Conservation (phyloP, 306 rosid species). For the Prosopis cineraria region DNA sequence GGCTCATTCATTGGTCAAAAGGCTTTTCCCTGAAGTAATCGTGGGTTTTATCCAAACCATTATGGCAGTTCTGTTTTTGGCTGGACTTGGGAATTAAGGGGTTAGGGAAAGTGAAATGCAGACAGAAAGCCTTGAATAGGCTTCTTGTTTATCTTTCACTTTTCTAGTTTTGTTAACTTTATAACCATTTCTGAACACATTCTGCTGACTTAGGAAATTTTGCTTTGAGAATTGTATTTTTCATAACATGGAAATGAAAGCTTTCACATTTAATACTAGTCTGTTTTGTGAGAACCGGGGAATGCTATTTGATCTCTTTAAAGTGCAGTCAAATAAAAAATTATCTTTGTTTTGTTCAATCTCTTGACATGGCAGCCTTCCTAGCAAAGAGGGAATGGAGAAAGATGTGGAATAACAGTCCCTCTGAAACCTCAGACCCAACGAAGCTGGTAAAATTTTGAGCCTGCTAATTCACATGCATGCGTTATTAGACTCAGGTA, state of each 20-base stretch:
- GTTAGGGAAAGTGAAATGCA: constrained; percentile 40
- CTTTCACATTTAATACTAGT: constrained; percentile 33
- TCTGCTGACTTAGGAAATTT: constrained; percentile 25
- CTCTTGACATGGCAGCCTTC: constrained; percentile 58
- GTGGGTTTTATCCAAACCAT: constrained; percentile 44
- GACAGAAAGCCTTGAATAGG: constrained; percentile 81
- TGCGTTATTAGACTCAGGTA: not conserved
- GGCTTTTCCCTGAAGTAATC: constrained; percentile 33
- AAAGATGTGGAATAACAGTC: constrained; percentile 39
- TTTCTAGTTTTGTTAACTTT: constrained; percentile 30
- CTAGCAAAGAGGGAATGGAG: constrained; percentile 54
- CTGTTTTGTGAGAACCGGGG: constrained; percentile 31
- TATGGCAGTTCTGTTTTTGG: constrained; percentile 38
- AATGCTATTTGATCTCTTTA: constrained; percentile 12
- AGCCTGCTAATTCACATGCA: constrained; percentile 5
- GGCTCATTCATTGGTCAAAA: constrained; percentile 55
- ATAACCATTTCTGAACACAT: constrained; percentile 23
- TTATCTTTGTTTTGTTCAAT: constrained; percentile 32
- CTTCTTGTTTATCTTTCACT: constrained; percentile 22
- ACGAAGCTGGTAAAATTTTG: constrained; percentile 61
- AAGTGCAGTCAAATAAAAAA: constrained; percentile 7
- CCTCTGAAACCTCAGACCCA: constrained; percentile 51
- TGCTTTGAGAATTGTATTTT: constrained; percentile 31
- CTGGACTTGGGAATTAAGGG: constrained; percentile 63
- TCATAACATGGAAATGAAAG: constrained; percentile 39